Base-by-base conservation (phyloP, 1,284 basidiomycete genomes). In the Leccinum ponderosum region DNA sequence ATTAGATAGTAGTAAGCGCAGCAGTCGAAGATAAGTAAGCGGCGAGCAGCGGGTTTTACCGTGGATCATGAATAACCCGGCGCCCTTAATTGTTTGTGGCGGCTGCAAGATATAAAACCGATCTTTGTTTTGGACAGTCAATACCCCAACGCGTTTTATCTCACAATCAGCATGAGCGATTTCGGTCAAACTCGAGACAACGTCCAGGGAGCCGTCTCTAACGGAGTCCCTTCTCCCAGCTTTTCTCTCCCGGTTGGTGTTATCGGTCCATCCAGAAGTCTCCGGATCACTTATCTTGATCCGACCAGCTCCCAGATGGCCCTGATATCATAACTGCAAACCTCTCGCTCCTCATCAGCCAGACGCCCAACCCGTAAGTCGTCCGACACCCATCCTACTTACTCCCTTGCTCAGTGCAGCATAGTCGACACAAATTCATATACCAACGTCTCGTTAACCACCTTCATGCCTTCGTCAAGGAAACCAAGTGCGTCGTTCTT, bases 381-480 rank as follows among this genome's bases (percentile, higher is more conserved):
- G n/a, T 15, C 53, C 4, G 4, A 53, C 20, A 2, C n/a, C 14
- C 11, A 37, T 39, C 6, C n/a, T 2, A 3, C 15, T 37, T 3
- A 4, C 17, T 3, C 29, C 33, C 35, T 12, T 11, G 14, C 60
- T 68, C 53, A 72, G 1, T 4, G 29, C 29, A 7, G 31, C 57
- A 31, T 56, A 81, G 80, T 50, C 80, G 84, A 22, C 72, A 68
- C 64, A 80, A 75, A 66, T 81, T 83, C 68, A 71, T 86, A 59
- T 79, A 84, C 64, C 73, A 78, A 61, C 75, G 73, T 20, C 78
- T 86, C 55, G 69, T 89, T 50, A 77, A 78, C 53, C 89, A 93
- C 69, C 65, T 93, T 2, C 91, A 93, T 70, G 81, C 83, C 37
- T 92, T 91, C 67, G 78, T 90, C 17, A 82, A 81, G 55, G 92